Evolutionary conservation across 108 stramenopile species (phyloP).

Genomic region (Cyclotella baltica): DNA sequence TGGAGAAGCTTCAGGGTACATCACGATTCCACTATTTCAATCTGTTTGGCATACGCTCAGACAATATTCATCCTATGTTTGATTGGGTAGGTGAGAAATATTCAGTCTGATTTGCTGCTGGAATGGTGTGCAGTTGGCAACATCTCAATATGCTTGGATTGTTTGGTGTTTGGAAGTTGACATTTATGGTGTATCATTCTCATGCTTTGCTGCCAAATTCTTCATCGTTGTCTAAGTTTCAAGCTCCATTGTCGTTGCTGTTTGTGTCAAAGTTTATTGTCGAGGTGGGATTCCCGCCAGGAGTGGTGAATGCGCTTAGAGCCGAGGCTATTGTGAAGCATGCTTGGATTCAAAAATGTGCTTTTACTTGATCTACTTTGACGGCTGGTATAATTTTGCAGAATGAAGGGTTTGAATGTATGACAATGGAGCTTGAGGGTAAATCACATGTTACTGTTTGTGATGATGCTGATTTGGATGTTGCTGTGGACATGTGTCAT

Average conservation of each 20-base stretch:
- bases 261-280: slow-evolving; percentile 40
- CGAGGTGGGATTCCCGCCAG: slow-evolving; percentile 67
- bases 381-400: slow-evolving; percentile 55
- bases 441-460: slow-evolving; percentile 70
- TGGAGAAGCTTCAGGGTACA: too few relatives aligned
- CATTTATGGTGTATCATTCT: too few relatives aligned
- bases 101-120: too few relatives aligned
- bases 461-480: slow-evolving; percentile 59
- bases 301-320: slow-evolving; percentile 68
- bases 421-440: slow-evolving; percentile 61
- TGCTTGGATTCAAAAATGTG: slow-evolving; percentile 54
- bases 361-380: slow-evolving; percentile 73
- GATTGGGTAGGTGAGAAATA: too few relatives aligned
- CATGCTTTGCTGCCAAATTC: too few relatives aligned
- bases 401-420: slow-evolving; percentile 46
- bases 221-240: too few relatives aligned
- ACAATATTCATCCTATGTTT: too few relatives aligned
- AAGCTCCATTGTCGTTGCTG: slow-evolving; percentile 73
- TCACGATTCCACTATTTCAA: too few relatives aligned
- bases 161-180: too few relatives aligned
- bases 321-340: slow-evolving; percentile 46
- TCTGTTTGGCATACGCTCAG: too few relatives aligned
- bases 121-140: too few relatives aligned
- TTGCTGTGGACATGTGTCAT: slow-evolving; percentile 50
- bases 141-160: too few relatives aligned